These are phyloP conservation scores for Plantago ovata DNA, from an alignment of 257 asterid species.

Conservation along the genomic window DNA sequence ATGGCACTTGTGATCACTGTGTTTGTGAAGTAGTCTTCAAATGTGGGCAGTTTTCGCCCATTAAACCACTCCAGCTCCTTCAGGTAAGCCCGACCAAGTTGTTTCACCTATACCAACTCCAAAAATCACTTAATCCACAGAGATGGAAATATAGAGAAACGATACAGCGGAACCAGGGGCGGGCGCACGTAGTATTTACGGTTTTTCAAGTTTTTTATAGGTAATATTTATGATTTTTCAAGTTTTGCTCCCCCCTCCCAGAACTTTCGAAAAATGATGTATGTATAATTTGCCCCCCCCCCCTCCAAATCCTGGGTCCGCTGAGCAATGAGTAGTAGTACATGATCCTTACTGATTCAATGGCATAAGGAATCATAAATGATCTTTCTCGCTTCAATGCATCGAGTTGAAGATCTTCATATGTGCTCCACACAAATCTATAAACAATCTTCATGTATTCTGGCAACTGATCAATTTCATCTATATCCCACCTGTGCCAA, in stretches of 20 bases:
- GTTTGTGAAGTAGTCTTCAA: conserved; percentile 21
- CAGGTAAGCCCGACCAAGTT: conserved; percentile 20
- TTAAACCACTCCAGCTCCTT: conserved; percentile 26
- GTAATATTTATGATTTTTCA: too few relatives aligned
- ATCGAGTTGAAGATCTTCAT: conserved; percentile 19
- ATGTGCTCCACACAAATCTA: conserved; percentile 16
- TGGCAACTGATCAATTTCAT: conserved; percentile 26
- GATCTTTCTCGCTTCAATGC: conserved; percentile 18
- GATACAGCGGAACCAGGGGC: too few relatives aligned
- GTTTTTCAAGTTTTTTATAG: too few relatives aligned
- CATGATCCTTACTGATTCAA: conserved; percentile 23
- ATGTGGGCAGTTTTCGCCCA: conserved; percentile 22
- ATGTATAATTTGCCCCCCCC: too few relatives aligned
- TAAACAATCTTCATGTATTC: conserved; percentile 32
- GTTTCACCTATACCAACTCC: conserved; percentile 14
- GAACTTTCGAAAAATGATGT: too few relatives aligned
- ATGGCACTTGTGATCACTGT: conserved; percentile 21
- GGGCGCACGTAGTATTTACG: too few relatives aligned
- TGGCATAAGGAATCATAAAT: conserved; percentile 17
- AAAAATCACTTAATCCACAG: neutral
- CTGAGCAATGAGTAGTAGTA: neutral
- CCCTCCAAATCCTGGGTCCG: too few relatives aligned
- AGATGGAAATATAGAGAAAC: neutral
- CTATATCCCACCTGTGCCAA: conserved; percentile 33
- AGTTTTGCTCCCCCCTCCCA: too few relatives aligned